phyloP scores from a whole-genome alignment of 2,329 filamentous ascomycete species.

The Cordyceps fumosorosea region DNA sequence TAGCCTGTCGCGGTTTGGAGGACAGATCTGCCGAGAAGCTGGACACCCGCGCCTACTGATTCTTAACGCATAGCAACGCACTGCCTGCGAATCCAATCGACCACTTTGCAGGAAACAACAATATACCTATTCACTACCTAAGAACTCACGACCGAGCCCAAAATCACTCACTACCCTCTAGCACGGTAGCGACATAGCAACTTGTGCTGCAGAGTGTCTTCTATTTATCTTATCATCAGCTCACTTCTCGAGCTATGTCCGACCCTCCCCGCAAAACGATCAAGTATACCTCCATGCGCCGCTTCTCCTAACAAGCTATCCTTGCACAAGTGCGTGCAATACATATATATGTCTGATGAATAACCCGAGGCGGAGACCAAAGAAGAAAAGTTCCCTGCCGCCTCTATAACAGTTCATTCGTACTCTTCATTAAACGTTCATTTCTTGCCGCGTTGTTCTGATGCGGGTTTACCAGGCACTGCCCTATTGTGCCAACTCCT shows the following conservation, averaged over 20 bases:
- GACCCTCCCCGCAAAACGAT: background rate
- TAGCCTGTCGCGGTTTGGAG: no score
- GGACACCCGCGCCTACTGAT: no score
- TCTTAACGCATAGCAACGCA: no score
- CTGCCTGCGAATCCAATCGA: no score
- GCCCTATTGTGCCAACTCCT: slow-evolving; percentile 32
- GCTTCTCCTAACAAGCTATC: background rate
- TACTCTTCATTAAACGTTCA: background rate
- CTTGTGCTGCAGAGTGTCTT: no score
- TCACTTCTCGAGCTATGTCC: background rate
- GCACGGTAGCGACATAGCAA: no score
- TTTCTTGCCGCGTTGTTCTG: background rate
- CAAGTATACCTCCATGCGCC: background rate
- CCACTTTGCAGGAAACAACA: no score
- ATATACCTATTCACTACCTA: no score
- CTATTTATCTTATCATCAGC: background rate
- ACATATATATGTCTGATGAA: background rate
- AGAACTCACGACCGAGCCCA: no score
- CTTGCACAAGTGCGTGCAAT: background rate
- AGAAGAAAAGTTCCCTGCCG: background rate
- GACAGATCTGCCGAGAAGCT: no score
- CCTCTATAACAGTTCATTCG: background rate
- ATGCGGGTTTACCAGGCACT: background rate
- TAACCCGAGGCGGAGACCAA: background rate
- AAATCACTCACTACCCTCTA: no score